Evolutionary conservation across 169 alveolate species (phyloP).

Genomic region (Ichthyophthirius multifiliis): DNA sequence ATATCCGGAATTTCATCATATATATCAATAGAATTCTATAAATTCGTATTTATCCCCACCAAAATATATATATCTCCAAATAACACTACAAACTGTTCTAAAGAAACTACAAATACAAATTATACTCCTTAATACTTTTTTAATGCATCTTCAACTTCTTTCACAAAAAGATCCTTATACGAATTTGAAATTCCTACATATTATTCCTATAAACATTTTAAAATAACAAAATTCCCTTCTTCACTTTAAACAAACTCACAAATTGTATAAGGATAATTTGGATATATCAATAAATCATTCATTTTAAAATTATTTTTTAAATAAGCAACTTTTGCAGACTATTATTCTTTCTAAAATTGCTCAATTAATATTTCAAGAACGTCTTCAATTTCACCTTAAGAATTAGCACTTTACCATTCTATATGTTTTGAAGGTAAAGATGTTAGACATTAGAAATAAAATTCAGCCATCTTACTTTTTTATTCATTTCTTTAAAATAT

Average conservation of each 20-base stretch:
- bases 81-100: neutral
- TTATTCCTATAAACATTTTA: too few species aligned
- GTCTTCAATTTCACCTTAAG: too few species aligned
- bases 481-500: neutral
- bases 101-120: neutral
- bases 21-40: neutral
- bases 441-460: conserved; percentile 9
- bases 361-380: too few species aligned
- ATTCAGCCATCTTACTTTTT: conserved; percentile 1
- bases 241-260: too few species aligned
- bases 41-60: neutral
- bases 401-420: neutral
- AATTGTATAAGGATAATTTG: neutral
- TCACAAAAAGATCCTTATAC: too few species aligned
- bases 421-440: conserved; percentile 12
- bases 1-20: neutral
- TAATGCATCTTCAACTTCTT: too few species aligned
- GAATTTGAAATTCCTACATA: too few species aligned
- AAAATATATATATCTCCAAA: neutral
- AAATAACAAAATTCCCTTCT: too few species aligned
- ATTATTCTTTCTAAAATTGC: too few species aligned
- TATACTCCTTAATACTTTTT: too few species aligned
- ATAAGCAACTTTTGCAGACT: too few species aligned
- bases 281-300: neutral
- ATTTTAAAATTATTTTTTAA: neutral